Evolutionary conservation across 78 protist species (phyloP), one percentile per base, ranked within the genome.

Genomic region (Diacronema lutheri): DNA sequence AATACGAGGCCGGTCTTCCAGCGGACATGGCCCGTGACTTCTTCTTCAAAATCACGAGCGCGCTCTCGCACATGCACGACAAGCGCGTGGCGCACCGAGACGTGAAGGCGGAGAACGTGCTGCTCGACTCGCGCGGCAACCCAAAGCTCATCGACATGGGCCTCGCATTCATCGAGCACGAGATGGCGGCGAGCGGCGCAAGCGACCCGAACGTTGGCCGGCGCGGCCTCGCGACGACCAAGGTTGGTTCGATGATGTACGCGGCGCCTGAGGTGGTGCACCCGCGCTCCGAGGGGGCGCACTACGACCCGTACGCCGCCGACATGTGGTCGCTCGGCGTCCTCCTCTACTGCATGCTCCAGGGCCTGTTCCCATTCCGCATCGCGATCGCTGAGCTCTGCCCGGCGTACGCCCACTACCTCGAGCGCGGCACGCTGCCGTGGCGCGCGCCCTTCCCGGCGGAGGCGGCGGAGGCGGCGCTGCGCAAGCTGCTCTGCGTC

Each of bases 201-300:
- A 7, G 7, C 50, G 50, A 3, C 16, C 16, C 16, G 16, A 7
- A 3, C 50, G 3, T 7, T 44, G 50, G 16, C 50, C 16, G 16
- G 50, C 50, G 50, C 50, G 3, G 50, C 50, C 50, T 44, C 50
- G 50, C 50, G 50, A 3, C 16, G 16, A 44, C 50, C 50, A 44
- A 66, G 56, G 66, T 37, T 2, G 88, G 88, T 1, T 71, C 81
- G 19, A 66, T 81, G 29, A 38, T 44, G 41, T 85, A 85, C 76
- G 88, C 88, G 29, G 80, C 88, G 50, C 88, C 88, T 21, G 88
- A 85, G 46, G 76, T 85, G 83, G 61, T 85, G 20, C 79, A 13
- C 26, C 50, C 88, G 23, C 65, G 71, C 33, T 81, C 83, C 58
- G 88, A 85, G 46, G 76, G 57, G 71, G 61, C 58, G 20, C 79